These are phyloP conservation scores for Ceratocystiopsis brevicomis DNA, from an alignment of 2,329 filamentous ascomycete genomes.

Conservation along the genomic window DNA sequence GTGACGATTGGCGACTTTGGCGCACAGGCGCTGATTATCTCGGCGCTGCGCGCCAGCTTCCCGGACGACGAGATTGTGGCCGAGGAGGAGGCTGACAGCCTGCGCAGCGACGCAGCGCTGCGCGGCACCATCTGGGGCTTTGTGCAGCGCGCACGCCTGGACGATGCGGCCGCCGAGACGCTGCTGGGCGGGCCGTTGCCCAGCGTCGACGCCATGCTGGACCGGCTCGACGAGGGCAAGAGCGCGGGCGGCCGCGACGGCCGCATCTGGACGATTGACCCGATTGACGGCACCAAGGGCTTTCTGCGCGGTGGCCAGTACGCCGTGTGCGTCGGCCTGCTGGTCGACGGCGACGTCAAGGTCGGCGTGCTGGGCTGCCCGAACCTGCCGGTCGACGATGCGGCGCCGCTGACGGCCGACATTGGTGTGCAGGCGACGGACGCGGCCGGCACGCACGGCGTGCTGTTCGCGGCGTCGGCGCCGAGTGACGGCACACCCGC, in stretches of 20 bases:
- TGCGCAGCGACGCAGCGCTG: conserved; percentile 52
- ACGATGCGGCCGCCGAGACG: conserved; percentile 37
- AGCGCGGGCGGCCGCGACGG: conserved; percentile 54
- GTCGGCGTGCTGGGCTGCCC: conserved; percentile 91
- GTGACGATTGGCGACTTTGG: conserved; percentile 97
- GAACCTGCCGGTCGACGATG: conserved; percentile 79
- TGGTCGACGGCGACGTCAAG: conserved; percentile 85
- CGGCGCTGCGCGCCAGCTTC: conserved; percentile 75
- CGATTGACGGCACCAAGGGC: conserved; percentile 94
- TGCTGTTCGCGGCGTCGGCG: conserved; percentile 65
- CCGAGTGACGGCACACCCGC: conserved; percentile 40
- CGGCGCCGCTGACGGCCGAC: conserved; percentile 46
- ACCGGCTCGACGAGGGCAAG: conserved; percentile 47
- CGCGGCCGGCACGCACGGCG: conserved; percentile 58
- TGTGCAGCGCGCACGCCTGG: conserved; percentile 46
- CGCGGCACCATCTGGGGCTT: conserved; percentile 68
- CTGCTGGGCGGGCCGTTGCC: conserved; percentile 44
- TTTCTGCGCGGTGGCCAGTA: conserved; percentile 95
- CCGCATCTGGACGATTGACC: conserved; percentile 89
- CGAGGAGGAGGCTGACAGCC: conserved; percentile 75
- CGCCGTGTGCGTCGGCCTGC: conserved; percentile 77
- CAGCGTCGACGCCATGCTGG: conserved; percentile 35
- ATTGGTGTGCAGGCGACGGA: conserved; percentile 59
- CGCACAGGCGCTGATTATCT: conserved; percentile 89
- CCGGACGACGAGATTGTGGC: conserved; percentile 80